Evolutionary conservation across 345 rosid species (phyloP).

Genomic region (Cardiospermum halicacabum): DNA sequence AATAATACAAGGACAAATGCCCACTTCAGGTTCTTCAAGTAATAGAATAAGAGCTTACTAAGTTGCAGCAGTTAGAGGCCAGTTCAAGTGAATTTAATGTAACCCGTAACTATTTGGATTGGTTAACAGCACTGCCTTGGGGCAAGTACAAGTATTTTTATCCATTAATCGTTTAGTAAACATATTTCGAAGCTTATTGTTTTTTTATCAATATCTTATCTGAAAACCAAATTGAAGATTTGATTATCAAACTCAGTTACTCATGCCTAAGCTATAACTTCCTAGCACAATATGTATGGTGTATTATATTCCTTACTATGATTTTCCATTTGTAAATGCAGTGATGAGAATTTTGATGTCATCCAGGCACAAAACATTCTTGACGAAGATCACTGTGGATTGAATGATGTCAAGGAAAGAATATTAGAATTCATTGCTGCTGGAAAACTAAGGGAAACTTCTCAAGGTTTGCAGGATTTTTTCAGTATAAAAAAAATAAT

Average conservation of each 20-base stretch:
- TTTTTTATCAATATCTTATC: not conserved
- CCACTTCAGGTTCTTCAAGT: constrained; percentile 91
- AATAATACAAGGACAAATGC: constrained; percentile 75
- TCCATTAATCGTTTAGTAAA: constrained; percentile 8
- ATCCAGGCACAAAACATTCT: constrained; percentile 79
- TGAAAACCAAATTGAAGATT: not conserved
- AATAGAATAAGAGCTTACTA: constrained; percentile 95
- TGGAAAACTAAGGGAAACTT: constrained; percentile 92
- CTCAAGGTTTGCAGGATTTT: constrained; percentile 62
- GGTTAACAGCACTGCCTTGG: constrained; percentile 97
- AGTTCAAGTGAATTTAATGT: constrained; percentile 99
- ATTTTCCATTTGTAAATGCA: constrained; percentile 28
- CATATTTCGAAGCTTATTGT: not conserved
- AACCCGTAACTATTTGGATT: constrained; percentile 98
- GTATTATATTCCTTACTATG: not conserved
- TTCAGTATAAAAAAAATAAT: not conserved
- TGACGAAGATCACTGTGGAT: constrained; percentile 98
- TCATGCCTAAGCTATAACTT: not conserved
- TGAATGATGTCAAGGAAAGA: constrained; percentile 94
- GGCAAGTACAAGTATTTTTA: constrained; percentile 78
- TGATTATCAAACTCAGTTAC: not conserved
- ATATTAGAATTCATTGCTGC: constrained; percentile 98
- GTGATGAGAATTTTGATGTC: constrained; percentile 97
- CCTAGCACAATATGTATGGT: not conserved
- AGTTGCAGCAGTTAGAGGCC: constrained; percentile 95